phyloP scores from a whole-genome alignment of 108 stramenopile genomes.

The Cyclotella baltica region DNA sequence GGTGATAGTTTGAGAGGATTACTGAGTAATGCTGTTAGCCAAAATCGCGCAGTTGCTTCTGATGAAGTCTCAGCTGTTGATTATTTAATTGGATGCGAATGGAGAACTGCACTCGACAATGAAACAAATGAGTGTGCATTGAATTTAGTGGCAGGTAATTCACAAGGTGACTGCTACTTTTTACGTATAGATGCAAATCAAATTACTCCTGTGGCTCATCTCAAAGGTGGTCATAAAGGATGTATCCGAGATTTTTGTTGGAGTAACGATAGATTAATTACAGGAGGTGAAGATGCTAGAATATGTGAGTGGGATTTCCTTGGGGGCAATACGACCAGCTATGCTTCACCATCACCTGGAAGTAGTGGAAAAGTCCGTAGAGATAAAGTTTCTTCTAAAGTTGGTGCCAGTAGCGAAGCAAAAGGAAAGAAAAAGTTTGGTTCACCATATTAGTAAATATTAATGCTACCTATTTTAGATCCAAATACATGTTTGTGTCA shows the following conservation, averaged over 20 bases:
- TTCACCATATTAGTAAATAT: slow-evolving; percentile 43
- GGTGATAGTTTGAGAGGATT: slow-evolving; percentile 39
- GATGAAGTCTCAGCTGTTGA: slow-evolving; percentile 39
- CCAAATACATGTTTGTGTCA: no score
- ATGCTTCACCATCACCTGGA: neutral
- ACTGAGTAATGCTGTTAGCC: slow-evolving; percentile 43
- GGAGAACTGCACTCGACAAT: slow-evolving; percentile 10
- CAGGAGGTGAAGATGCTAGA: slow-evolving; percentile 89
- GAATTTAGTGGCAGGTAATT: slow-evolving; percentile 71
- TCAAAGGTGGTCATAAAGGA: slow-evolving; percentile 79
- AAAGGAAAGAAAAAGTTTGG: slow-evolving; percentile 41
- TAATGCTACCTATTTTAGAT: no score
- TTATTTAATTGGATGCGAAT: slow-evolving; percentile 56
- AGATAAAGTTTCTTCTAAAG: neutral
- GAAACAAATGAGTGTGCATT: slow-evolving; percentile 46
- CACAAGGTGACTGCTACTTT: slow-evolving; percentile 70
- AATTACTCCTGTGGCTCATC: slow-evolving; percentile 40
- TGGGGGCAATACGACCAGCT: neutral
- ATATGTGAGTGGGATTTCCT: slow-evolving; percentile 80
- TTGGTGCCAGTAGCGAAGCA: slow-evolving; percentile 6
- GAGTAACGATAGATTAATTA: slow-evolving; percentile 59
- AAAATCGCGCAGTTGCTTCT: neutral
- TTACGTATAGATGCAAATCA: slow-evolving; percentile 70
- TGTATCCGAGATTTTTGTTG: slow-evolving; percentile 77
- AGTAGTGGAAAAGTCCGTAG: slow-evolving; percentile 1